Evolutionary conservation across 768 basidiomycete genomes (phyloP), one percentile per base, ranked within the genome.

Genomic region (Polyporus arcularius): DNA sequence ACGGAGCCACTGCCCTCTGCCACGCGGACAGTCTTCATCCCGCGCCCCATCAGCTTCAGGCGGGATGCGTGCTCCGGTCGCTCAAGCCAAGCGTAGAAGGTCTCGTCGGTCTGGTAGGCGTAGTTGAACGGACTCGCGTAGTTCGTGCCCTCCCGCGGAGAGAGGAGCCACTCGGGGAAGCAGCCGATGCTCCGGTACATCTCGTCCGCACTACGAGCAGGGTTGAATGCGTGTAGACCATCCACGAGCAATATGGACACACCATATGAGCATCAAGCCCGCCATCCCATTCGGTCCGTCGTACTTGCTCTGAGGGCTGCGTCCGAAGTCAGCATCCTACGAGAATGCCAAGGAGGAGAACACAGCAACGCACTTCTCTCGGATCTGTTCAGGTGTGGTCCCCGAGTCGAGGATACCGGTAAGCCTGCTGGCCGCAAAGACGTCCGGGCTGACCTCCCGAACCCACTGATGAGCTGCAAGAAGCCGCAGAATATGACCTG

Each of bases 401-500:
- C 89, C 87, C 0, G 83, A 84, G 66, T 91, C 88, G 3, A 91
- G 73, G 12, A 85, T 72, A 12, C 85, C 84, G 4, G 86, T 85
- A 58, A 89, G 78, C 38, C 89, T 80, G 67, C 87, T 92, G 54
- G 82, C 78, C 6, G 88, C 77, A 65, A 92, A 92, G 9, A 86
- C 83, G 66, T 91, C 81, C 4, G 88, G 89, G 14, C 79, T 76
- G 3, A 82, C 75, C 71, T 92, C 90, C 46, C 80, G 78, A 38
- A 90, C 75, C 50, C 90, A 80, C 69, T 91, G 89, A 68, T 90
- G 87, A 0, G 89, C 88, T 10, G 89, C 89, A 45, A 92, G 80
- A 28, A 90, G 77, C 46, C 90, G 85, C 48, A 93, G 80, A 39
- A 83, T 79, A 66, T 90, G 90, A 2, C 84, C 89, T 90, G 15